Evolutionary conservation across 2,329 filamentous ascomycete genomes (phyloP).

Genomic region (Exophiala lecanii-corni): DNA sequence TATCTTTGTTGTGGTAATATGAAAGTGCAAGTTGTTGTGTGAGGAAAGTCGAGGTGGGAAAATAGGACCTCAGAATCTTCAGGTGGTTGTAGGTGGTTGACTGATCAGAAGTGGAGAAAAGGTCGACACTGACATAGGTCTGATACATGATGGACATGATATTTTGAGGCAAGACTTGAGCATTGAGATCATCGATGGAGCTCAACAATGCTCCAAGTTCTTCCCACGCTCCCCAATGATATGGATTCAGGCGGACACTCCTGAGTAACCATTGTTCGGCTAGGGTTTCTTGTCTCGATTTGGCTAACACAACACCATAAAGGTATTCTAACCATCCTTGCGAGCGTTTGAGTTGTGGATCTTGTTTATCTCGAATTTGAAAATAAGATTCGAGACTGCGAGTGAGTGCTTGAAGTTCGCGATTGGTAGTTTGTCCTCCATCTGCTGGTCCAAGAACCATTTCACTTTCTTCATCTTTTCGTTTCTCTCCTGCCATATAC

Average conservation of each 20-base stretch:
- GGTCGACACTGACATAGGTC: slow-evolving; percentile 81
- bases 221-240: slow-evolving; percentile 97
- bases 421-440: slow-evolving; percentile 76
- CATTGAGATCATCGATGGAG: slow-evolving; percentile 71
- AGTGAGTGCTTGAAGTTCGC: slow-evolving; percentile 72
- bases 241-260: slow-evolving; percentile 83
- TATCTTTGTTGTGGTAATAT: slow-evolving; percentile 82
- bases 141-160: slow-evolving; percentile 94
- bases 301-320: slow-evolving; percentile 85
- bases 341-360: slow-evolving; percentile 23
- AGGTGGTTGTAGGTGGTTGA: slow-evolving; percentile 21
- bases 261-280: slow-evolving; percentile 83
- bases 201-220: slow-evolving; percentile 79
- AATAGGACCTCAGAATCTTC: slow-evolving; percentile 69
- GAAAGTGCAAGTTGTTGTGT: slow-evolving; percentile 84
- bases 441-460: slow-evolving; percentile 95
- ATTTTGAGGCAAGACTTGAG: slow-evolving; percentile 66
- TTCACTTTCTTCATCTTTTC: slow-evolving; percentile 92
- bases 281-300: slow-evolving; percentile 81
- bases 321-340: slow-evolving; percentile 86
- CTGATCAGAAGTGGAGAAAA: slow-evolving; percentile 68
- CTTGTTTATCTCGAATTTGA: slow-evolving; percentile 47
- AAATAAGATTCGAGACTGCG: slow-evolving; percentile 80
- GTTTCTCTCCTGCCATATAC: slow-evolving; percentile 89
- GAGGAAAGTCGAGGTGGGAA: slow-evolving; percentile 82